Conservation (phyloP, 768 basidiomycete genomes). For the Leccinum disarticulatum region DNA sequence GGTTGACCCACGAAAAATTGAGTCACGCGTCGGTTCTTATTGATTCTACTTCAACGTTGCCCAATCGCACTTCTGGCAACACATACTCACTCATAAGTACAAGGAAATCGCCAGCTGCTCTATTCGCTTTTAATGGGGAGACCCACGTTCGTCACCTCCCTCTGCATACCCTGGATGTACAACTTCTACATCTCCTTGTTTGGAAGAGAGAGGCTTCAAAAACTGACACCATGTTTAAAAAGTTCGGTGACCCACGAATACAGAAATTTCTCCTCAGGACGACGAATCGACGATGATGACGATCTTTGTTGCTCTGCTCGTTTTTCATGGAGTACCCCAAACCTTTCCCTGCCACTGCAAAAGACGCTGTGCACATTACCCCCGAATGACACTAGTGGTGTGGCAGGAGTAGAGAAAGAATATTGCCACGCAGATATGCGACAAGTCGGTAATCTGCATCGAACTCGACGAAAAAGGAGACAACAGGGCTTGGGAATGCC, state of each 20-base stretch:
- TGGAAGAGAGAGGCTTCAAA: conserved; percentile 28
- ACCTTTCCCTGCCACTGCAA: neutral
- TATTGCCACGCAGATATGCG: conserved; percentile 10
- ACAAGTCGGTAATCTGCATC: conserved; percentile 5
- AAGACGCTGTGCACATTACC: conserved; percentile 14
- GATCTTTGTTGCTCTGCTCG: conserved; percentile 14
- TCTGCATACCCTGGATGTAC: conserved; percentile 35
- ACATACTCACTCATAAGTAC: conserved; percentile 22
- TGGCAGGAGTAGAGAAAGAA: conserved; percentile 24
- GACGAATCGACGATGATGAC: conserved; percentile 13
- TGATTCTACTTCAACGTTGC: conserved; percentile 15
- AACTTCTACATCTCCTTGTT: conserved; percentile 33
- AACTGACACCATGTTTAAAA: conserved; percentile 16
- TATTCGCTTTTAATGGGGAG: conserved; percentile 30
- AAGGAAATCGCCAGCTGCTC: conserved; percentile 17
- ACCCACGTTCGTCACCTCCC: conserved; percentile 35
- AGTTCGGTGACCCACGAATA: conserved; percentile 12
- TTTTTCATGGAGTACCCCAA: conserved; percentile 7
- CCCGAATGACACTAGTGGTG: conserved; percentile 22
- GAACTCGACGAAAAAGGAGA: neutral
- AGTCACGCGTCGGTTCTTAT: too few relatives aligned
- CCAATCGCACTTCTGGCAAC: conserved; percentile 24
- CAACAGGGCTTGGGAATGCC: neutral
- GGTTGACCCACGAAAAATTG: too few relatives aligned
- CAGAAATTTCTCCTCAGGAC: conserved; percentile 15